Conservation (phyloP, 352 stramenopile species). For the Phytophthora agathidicida region DNA sequence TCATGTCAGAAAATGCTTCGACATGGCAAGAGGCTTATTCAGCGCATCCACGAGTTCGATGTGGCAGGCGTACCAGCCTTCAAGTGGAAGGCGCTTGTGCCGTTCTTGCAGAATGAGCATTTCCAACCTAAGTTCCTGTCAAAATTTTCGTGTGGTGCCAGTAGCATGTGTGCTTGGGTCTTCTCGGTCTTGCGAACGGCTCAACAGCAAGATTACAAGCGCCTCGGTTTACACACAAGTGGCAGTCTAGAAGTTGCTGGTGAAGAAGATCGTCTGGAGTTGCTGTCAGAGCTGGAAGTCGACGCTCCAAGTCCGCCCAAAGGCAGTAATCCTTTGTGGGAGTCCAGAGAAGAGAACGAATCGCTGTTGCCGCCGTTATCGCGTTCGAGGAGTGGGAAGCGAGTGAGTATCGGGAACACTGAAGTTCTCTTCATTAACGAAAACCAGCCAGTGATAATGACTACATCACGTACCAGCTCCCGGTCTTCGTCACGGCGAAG, state of each 20-base stretch:
- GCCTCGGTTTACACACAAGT: slow-evolving; percentile 25
- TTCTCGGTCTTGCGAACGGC: slow-evolving; percentile 45
- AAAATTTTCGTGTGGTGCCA: slow-evolving; percentile 55
- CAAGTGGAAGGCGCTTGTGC: slow-evolving; percentile 76
- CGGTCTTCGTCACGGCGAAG: slow-evolving; percentile 16
- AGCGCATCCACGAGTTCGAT: slow-evolving; percentile 49
- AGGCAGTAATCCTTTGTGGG: neutral
- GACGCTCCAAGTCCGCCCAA: slow-evolving; percentile 41
- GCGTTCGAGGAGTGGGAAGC: slow-evolving; percentile 46
- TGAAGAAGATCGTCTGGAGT: slow-evolving; percentile 54
- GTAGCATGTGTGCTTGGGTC: slow-evolving; percentile 72
- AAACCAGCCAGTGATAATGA: slow-evolving; percentile 53
- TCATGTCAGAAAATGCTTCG: slow-evolving; percentile 72
- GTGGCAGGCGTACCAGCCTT: slow-evolving; percentile 53
- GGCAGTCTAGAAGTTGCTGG: slow-evolving; percentile 8
- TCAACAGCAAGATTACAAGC: slow-evolving; percentile 43
- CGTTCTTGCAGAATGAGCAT: slow-evolving; percentile 76
- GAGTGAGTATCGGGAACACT: slow-evolving; percentile 67
- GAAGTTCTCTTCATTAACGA: slow-evolving; percentile 80
- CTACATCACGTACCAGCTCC: slow-evolving; percentile 17
- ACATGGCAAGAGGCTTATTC: slow-evolving; percentile 53
- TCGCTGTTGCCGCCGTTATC: slow-evolving; percentile 12
- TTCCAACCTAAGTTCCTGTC: slow-evolving; percentile 70
- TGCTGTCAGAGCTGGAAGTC: slow-evolving; percentile 66
- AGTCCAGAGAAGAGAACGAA: slow-evolving; percentile 12